Conservation (phyloP, 2,329 filamentous ascomycete genomes). For the Knufia petricola region DNA sequence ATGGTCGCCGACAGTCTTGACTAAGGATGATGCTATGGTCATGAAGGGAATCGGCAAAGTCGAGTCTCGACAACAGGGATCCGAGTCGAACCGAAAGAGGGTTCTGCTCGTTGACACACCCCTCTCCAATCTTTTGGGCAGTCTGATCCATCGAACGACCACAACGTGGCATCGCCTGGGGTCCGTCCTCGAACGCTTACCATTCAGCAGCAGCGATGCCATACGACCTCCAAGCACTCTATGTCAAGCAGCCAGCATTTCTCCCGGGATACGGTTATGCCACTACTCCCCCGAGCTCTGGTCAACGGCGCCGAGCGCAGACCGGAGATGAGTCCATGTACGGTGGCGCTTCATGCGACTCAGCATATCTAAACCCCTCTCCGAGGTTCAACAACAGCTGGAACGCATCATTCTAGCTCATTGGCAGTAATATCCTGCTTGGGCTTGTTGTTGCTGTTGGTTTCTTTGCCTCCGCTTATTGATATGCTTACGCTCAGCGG, state of each 20-base stretch:
- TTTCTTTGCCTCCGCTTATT: too few relatives aligned
- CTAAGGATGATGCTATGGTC: too few relatives aligned
- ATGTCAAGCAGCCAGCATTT: background rate
- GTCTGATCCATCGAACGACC: background rate
- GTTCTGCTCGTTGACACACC: conserved; percentile 15
- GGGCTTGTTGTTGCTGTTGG: too few relatives aligned
- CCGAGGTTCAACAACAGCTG: too few relatives aligned
- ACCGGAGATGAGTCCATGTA: background rate
- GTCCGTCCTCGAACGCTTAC: conserved; percentile 8
- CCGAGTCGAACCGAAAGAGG: conserved; percentile 22
- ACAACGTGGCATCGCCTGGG: conserved; percentile 7
- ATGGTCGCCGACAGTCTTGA: too few relatives aligned
- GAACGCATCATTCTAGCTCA: too few relatives aligned
- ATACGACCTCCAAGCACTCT: background rate
- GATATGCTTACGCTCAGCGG: too few relatives aligned
- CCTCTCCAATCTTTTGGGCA: background rate
- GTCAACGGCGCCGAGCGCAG: background rate
- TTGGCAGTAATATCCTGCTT: too few relatives aligned
- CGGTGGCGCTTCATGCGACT: background rate
- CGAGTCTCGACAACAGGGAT: conserved; percentile 13
- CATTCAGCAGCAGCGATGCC: background rate
- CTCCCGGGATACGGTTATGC: conserved; percentile 1
- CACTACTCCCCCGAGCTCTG: conserved; percentile 1
- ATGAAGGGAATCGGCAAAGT: too few relatives aligned
- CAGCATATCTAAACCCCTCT: too few relatives aligned